Evolutionary conservation across 345 rosid species (phyloP).

Genomic region (Gossypium herbaceum): DNA sequence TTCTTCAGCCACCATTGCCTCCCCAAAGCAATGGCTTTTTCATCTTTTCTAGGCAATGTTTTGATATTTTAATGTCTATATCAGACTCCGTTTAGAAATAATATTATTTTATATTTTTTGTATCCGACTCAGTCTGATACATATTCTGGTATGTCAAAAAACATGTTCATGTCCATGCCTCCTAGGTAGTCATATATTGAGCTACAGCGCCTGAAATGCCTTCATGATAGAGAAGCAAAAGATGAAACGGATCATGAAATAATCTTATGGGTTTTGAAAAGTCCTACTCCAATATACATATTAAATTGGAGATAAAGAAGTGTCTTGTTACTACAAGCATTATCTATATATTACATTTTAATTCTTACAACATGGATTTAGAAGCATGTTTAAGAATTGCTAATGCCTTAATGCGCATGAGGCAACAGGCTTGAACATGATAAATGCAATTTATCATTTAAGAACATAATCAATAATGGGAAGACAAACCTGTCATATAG

Average conservation of each 20-base stretch:
- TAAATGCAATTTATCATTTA: neutral
- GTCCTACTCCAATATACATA: neutral
- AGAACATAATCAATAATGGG: neutral
- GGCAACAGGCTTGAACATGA: neutral
- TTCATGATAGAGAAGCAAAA: neutral
- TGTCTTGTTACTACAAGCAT: neutral
- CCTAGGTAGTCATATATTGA: neutral
- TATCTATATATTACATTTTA: neutral
- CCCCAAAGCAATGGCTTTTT: no score
- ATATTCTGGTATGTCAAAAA: no score
- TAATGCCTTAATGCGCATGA: neutral
- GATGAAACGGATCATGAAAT: neutral
- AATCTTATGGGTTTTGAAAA: neutral
- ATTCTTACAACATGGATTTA: neutral
- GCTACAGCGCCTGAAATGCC: neutral
- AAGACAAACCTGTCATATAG: constrained; percentile 67
- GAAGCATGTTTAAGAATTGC: neutral
- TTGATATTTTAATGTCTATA: no score
- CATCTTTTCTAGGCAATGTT: no score
- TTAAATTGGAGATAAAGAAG: neutral
- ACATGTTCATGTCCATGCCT: neutral
- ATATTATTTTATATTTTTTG: no score
- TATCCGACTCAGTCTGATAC: no score
- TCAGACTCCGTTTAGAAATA: no score
- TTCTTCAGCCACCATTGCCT: no score